These are phyloP conservation scores for Tulasnella sp. DNA, from an alignment of 768 basidiomycete genomes.

Conservation along the genomic window DNA sequence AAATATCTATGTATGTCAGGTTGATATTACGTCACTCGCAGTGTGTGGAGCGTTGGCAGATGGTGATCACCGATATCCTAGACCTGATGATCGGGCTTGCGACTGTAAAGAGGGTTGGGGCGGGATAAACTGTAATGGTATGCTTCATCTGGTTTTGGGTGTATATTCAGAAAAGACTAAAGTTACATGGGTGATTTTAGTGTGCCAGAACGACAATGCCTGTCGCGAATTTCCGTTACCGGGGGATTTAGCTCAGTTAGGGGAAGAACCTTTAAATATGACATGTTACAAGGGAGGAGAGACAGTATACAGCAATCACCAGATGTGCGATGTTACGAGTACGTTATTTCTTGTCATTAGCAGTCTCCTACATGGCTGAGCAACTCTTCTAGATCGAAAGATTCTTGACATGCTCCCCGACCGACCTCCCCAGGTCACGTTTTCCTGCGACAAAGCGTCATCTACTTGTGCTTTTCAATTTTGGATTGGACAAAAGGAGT, in stretches of 20 bases:
- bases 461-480: constrained; percentile 87
- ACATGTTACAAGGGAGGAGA: constrained; percentile 89
- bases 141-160: neutral
- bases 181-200: constrained; percentile 29
- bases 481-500: constrained; percentile 90
- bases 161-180: neutral
- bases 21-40: constrained; percentile 23
- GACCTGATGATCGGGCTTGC: constrained; percentile 63
- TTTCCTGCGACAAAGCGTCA: constrained; percentile 60
- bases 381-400: constrained; percentile 55
- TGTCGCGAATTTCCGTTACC: constrained; percentile 65
- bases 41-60: constrained; percentile 93
- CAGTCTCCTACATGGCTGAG: neutral
- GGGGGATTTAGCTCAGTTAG: constrained; percentile 25
- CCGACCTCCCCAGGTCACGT: constrained; percentile 90
- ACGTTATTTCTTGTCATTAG: constrained; percentile 25
- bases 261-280: constrained; percentile 45
- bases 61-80: constrained; percentile 67
- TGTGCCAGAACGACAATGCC: constrained; percentile 70
- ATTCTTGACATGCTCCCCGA: constrained; percentile 88
- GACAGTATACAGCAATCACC: constrained; percentile 89
- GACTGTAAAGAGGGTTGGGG: constrained; percentile 91
- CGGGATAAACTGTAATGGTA: constrained; percentile 96
- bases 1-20: neutral
- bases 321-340: constrained; percentile 99